Base-by-base conservation (phyloP, 2,329 filamentous ascomycete genomes). In the Cladophialophora exuberans region DNA sequence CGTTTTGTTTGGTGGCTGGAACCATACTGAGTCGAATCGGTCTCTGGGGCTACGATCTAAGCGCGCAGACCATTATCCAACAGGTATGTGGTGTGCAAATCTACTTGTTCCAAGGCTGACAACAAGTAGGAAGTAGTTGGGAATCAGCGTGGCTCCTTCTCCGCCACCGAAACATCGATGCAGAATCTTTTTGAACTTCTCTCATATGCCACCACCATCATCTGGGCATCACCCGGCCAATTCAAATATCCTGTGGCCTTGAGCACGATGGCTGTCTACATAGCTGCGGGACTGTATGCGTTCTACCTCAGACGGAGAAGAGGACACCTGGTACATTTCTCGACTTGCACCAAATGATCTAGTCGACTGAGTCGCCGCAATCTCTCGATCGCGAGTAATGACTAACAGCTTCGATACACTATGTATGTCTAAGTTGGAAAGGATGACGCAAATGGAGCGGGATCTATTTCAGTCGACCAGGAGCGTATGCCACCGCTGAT, bases 181-280 rank as follows among this genome's bases (percentile, higher is more conserved):
- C 88, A 91, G 66, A 90, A 85, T 57, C 61, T 81, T 0, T 90
- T 89, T 57, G 87, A 91, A 68, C 76, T 90, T 43, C 69, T 84
- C 1, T 85, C 86, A 0, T 90, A 83, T 65, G 77, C 77, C 0
- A 78, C 79, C 0, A 91, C 88, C 0, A 83, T 89, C 56, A 66
- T 85, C 3, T 89, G 85, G 57, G 76, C 81, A 1, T 71, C 73
- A 0, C 87, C 87, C 0, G 76, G 80, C 3, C 78, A 88, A 63
- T 91, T 91, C 66, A 74, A 75, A 52, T 85, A 80, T 66, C 86
- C 87, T 0, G 79, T 83, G 0, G 67, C 81, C 5, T 76, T 89
- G 42, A 87, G 82, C 52, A 76, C 79, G 2, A 72, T 64, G 0
- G 82, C 84, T 0, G 76, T 86, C 0, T 74, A 70, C 2, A 43